Percentiles rank a stretch among this genome's conserved stretches.
phyloP scores from a whole-genome alignment of 2,329 filamentous ascomycete species.

The Seiridium unicorne region DNA sequence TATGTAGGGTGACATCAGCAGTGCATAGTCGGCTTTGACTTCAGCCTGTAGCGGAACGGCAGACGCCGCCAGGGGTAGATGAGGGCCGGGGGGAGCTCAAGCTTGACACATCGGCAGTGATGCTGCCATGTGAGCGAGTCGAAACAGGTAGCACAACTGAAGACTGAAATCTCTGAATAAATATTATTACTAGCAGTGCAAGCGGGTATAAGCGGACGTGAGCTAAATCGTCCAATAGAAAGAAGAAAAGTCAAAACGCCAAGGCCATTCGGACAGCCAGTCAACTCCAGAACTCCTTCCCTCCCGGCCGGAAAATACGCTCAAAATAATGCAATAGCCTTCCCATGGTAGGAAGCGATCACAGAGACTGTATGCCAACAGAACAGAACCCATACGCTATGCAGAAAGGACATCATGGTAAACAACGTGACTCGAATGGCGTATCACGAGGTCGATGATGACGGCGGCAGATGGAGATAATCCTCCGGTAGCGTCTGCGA shows the following conservation, averaged over 20 bases:
- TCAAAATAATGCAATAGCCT: not conserved
- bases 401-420: constrained; percentile 6
- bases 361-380: not conserved
- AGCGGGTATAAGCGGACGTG: not conserved
- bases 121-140: not conserved
- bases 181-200: not conserved
- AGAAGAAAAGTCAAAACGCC: not conserved
- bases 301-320: not conserved
- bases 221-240: not conserved
- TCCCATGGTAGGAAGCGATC: not conserved
- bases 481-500: constrained; percentile 15
- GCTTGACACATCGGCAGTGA: not conserved
- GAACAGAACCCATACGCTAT: constrained; percentile 5
- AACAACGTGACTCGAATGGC: not conserved
- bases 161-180: not conserved
- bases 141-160: not conserved
- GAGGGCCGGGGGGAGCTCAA: not conserved
- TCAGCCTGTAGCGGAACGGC: not conserved
- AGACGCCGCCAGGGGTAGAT: not conserved
- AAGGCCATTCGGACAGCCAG: not conserved
- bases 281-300: not conserved
- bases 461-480: constrained; percentile 20
- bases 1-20: not conserved
- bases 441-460: not conserved
- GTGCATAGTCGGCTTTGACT: not conserved